A percentile compares a stretch with the other conserved stretches of the same genome.
Evolutionary conservation across 2,329 filamentous ascomycete species (phyloP).

Genomic region (Diaporthe helianthi): DNA sequence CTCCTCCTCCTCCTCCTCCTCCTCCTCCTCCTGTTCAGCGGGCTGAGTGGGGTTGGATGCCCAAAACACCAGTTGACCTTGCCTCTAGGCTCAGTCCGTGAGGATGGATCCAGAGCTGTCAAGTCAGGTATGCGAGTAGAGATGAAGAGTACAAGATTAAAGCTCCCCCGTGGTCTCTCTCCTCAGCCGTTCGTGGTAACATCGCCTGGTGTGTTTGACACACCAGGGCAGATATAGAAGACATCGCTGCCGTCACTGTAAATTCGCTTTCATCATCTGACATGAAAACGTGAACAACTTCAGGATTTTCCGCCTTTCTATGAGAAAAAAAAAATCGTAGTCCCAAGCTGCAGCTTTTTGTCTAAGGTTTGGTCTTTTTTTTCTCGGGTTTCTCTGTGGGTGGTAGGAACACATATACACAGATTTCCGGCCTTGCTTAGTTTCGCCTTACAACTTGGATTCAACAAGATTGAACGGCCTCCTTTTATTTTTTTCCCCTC

Average conservation of each 20-base stretch:
- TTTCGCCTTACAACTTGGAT: constrained; percentile 6
- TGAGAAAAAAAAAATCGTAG: constrained; percentile 29
- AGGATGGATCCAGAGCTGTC: not conserved
- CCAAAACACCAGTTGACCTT: not conserved
- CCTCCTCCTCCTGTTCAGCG: too few relatives aligned
- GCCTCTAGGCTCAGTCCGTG: not conserved
- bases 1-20: too few relatives aligned
- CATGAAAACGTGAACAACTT: constrained; percentile 24
- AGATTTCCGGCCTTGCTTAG: constrained; percentile 25
- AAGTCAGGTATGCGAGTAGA: not conserved
- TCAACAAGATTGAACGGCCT: constrained; percentile 1
- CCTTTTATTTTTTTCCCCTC: not conserved
- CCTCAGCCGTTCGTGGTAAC: constrained; percentile 10
- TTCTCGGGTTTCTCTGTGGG: constrained; percentile 12
- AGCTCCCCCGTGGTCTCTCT: not conserved
- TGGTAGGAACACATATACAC: constrained; percentile 33
- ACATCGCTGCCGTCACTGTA: constrained; percentile 1
- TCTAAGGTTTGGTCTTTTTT: constrained; percentile 25
- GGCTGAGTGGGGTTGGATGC: not conserved
- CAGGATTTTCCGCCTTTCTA: constrained; percentile 29
- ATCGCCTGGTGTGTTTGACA: not conserved
- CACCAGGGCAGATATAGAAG: not conserved
- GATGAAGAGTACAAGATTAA: constrained; percentile 3
- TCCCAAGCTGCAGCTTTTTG: constrained; percentile 25
- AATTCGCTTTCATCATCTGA: not conserved